phyloP scores from a whole-genome alignment of 2,329 filamentous ascomycete species.

The Passalora sequoiae region DNA sequence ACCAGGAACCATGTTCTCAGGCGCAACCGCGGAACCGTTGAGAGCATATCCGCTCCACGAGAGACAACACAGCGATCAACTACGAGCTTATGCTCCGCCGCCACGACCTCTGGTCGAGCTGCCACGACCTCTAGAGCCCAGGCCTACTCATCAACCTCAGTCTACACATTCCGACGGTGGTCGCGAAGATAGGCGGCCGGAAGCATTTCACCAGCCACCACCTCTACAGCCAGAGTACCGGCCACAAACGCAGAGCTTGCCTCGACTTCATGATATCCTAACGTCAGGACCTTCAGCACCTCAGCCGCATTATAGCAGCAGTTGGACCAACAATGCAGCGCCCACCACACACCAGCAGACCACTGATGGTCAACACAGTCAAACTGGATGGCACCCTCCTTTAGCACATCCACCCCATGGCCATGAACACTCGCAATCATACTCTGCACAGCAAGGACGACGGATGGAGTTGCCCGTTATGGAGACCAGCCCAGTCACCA shows the following conservation, averaged over 20 bases:
- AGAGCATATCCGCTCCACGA: slow-evolving; percentile 15
- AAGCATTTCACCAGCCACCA: slow-evolving; percentile 17
- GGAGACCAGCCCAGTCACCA: slow-evolving; percentile 26
- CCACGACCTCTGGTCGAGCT: slow-evolving; percentile 19
- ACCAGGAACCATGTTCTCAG: slow-evolving; percentile 11
- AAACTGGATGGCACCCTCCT: slow-evolving; percentile 22
- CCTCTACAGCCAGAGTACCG: slow-evolving; percentile 19
- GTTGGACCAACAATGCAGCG: slow-evolving; percentile 15
- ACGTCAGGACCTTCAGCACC: slow-evolving; percentile 19
- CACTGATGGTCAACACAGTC: slow-evolving; percentile 17
- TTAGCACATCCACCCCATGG: slow-evolving; percentile 19
- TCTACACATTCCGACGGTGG: slow-evolving; percentile 18
- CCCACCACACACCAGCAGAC: slow-evolving; percentile 16
- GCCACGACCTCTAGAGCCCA: slow-evolving; percentile 27
- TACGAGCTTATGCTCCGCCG: slow-evolving; percentile 12
- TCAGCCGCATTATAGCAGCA: slow-evolving; percentile 11
- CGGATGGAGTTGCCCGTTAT: slow-evolving; percentile 29
- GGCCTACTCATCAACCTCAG: slow-evolving; percentile 19
- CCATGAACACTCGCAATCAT: slow-evolving; percentile 4
- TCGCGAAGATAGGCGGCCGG: slow-evolving; percentile 13
- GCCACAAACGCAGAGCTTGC: slow-evolving; percentile 24
- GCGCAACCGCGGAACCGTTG: slow-evolving; percentile 8
- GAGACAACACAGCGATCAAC: slow-evolving; percentile 15
- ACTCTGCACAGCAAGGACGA: slow-evolving; percentile 16
- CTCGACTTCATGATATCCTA: slow-evolving; percentile 30